phyloP scores from a whole-genome alignment of 192 early-diverging fungal species.

The Entomortierella lignicola region DNA sequence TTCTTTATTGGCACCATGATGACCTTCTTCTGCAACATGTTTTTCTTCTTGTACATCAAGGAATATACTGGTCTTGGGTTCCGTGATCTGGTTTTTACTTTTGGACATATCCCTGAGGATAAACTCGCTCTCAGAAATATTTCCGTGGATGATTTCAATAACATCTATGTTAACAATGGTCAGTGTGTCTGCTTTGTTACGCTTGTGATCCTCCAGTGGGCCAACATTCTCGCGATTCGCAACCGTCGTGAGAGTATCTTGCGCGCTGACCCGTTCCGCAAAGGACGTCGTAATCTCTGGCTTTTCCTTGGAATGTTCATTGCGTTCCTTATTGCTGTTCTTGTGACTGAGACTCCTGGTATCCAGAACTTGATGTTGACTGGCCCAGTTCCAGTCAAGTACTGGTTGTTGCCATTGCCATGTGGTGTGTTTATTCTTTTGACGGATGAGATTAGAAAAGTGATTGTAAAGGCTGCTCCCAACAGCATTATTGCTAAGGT shows the following conservation, averaged over 20 bases:
- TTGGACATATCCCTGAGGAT: slow-evolving; percentile 37
- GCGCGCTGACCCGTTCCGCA: slow-evolving; percentile 72
- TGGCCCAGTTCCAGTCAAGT: slow-evolving; percentile 67
- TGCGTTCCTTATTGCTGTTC: slow-evolving; percentile 58
- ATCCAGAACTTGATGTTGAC: slow-evolving; percentile 71
- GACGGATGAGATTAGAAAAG: slow-evolving; percentile 75
- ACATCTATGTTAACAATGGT: slow-evolving; percentile 56
- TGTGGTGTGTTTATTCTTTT: slow-evolving; percentile 66
- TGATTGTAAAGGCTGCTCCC: slow-evolving; percentile 60
- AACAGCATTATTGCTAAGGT: slow-evolving; percentile 63
- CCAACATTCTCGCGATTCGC: slow-evolving; percentile 66
- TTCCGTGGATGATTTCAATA: slow-evolving; percentile 58
- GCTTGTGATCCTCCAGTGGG: slow-evolving; percentile 70
- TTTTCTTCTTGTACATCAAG: slow-evolving; percentile 79
- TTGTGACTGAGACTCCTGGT: slow-evolving; percentile 65
- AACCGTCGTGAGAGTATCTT: slow-evolving; percentile 68
- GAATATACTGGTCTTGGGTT: slow-evolving; percentile 66
- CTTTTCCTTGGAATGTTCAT: slow-evolving; percentile 60
- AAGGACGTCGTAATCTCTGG: slow-evolving; percentile 64
- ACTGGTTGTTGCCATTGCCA: slow-evolving; percentile 73
- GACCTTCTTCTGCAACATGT: slow-evolving; percentile 71
- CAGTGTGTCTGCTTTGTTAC: slow-evolving; percentile 74
- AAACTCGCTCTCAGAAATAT: slow-evolving; percentile 53
- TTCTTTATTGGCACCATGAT: slow-evolving; percentile 80
- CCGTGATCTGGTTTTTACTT: slow-evolving; percentile 47